These are phyloP conservation scores for Rhizophagus prolifer DNA, from an alignment of 192 early-diverging fungal genomes.

Conservation along the genomic window DNA sequence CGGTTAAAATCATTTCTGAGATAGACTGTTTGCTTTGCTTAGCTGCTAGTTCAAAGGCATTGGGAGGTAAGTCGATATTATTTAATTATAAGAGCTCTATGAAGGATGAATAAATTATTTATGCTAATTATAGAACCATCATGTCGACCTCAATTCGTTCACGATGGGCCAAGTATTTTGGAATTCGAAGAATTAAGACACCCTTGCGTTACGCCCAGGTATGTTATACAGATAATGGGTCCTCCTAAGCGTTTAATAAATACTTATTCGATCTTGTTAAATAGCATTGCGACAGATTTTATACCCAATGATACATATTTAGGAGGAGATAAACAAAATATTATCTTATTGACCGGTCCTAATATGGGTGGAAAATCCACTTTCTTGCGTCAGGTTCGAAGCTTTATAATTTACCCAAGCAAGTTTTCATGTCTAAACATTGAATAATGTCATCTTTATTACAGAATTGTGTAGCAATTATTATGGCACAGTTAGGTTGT, in stretches of 20 bases:
- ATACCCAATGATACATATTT: constrained; percentile 94
- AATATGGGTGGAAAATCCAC: constrained; percentile 99
- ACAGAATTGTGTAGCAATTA: constrained; percentile 85
- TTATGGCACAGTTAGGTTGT: constrained; percentile 95
- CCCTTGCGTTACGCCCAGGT: constrained; percentile 81
- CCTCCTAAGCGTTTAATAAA: constrained; percentile 12
- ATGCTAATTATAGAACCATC: constrained; percentile 54
- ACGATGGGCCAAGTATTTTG: constrained; percentile 60
- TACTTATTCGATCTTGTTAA: not conserved
- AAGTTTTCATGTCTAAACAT: not conserved
- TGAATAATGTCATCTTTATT: not conserved
- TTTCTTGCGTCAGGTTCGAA: constrained; percentile 78
- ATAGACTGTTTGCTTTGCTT: constrained; percentile 85
- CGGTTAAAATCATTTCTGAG: constrained; percentile 76
- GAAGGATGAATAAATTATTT: not conserved
- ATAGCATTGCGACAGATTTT: constrained; percentile 61
- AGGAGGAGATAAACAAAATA: constrained; percentile 61
- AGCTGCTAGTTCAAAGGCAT: constrained; percentile 55
- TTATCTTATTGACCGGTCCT: constrained; percentile 96
- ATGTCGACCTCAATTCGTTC: constrained; percentile 86
- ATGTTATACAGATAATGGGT: constrained; percentile 3
- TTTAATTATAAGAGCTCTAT: not conserved
- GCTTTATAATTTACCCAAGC: not conserved
- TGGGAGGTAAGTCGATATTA: constrained; percentile 60
- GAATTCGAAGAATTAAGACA: constrained; percentile 91